Conservation (phyloP, 1,284 basidiomycete genomes). For the Ceratobasidium sp. region DNA sequence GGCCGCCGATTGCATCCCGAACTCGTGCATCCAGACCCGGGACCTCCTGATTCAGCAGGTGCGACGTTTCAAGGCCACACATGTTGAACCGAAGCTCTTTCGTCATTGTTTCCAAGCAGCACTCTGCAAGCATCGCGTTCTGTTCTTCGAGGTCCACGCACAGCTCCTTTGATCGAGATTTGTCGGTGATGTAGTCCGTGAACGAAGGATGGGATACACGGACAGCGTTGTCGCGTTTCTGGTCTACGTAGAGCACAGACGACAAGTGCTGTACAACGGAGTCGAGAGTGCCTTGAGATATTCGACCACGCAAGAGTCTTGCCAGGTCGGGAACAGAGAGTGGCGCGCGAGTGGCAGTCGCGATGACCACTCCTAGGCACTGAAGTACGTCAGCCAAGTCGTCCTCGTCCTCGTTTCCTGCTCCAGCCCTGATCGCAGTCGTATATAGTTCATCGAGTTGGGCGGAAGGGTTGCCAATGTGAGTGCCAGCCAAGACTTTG, state of each 20-base stretch:
- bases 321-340: conserved; percentile 10
- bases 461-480: neutral
- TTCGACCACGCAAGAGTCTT: neutral
- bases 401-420: no score
- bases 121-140: conserved; percentile 19
- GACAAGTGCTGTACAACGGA: conserved; percentile 7
- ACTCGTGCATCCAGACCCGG: conserved; percentile 8
- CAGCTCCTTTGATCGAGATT: conserved; percentile 30
- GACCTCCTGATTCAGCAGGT: conserved; percentile 12
- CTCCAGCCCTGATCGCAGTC: neutral
- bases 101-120: conserved; percentile 22
- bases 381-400: no score
- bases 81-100: conserved; percentile 17
- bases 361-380: conserved; percentile 14
- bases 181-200: no score
- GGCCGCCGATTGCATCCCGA: neutral
- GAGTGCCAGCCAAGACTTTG: neutral
- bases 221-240: neutral
- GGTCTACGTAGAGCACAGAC: conserved; percentile 40
- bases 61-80: conserved; percentile 16
- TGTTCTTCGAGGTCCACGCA: conserved; percentile 15
- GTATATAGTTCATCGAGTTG: conserved; percentile 10
- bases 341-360: conserved; percentile 15
- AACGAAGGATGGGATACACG: conserved; percentile 43
- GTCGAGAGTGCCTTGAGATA: neutral